Evolutionary conservation across 371 early-diverging fungal genomes (phyloP).

Genomic region (Rhizopus delemar): DNA sequence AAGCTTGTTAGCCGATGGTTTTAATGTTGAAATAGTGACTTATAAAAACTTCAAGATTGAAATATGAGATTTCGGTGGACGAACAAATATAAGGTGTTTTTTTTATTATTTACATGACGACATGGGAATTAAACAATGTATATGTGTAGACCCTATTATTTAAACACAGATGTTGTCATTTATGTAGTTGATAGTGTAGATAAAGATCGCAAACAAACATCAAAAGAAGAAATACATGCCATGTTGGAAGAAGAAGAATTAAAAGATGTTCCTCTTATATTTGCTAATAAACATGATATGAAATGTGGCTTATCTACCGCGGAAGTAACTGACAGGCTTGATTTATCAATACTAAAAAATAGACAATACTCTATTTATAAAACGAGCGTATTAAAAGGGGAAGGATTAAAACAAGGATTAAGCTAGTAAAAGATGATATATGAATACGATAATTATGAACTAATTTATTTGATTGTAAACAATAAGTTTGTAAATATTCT

Average conservation of each 20-base stretch:
- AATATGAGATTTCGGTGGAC: constrained; percentile 98
- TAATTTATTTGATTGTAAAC: constrained; percentile 2
- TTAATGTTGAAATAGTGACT: constrained; percentile 97
- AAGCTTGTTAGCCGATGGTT: constrained; percentile 65
- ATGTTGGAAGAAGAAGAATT: constrained; percentile 91
- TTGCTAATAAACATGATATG: constrained; percentile 93
- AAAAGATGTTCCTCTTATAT: constrained; percentile 79
- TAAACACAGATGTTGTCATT: constrained; percentile 90
- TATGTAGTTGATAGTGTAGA: constrained; percentile 96
- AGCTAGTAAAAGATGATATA: constrained; percentile 58
- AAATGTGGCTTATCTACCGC: constrained; percentile 85
- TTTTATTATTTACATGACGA: constrained; percentile 4
- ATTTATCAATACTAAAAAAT: constrained; percentile 77
- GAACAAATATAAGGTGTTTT: constrained; percentile 88
- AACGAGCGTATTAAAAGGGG: constrained; percentile 92
- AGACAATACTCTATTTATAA: constrained; percentile 94
- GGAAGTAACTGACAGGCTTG: constrained; percentile 85
- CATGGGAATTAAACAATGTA: background rate
- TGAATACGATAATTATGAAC: background rate
- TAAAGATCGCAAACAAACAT: constrained; percentile 85
- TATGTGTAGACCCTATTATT: constrained; percentile 58
- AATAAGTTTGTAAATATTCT: constrained; percentile 54
- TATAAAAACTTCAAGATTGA: constrained; percentile 97
- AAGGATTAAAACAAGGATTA: constrained; percentile 93
- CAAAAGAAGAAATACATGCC: constrained; percentile 84